These are phyloP conservation scores for Phytophthora ramorum DNA, from an alignment of 352 stramenopile species.

Conservation along the genomic window DNA sequence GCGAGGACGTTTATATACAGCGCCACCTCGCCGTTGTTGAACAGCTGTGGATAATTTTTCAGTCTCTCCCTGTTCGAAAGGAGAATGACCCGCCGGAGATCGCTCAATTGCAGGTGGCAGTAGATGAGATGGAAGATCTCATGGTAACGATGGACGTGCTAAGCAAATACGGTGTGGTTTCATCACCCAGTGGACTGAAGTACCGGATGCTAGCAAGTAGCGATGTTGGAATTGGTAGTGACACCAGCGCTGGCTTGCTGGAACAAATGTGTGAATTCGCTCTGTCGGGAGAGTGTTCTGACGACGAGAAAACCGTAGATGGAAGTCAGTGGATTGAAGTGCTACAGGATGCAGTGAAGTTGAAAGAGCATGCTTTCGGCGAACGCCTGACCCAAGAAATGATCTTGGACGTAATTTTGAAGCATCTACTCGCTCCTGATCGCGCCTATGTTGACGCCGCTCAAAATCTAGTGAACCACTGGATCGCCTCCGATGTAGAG, in stretches of 20 bases:
- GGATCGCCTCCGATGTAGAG: constrained; percentile 52
- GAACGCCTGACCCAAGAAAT: constrained; percentile 60
- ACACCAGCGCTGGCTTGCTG: constrained; percentile 36
- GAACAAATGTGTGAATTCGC: constrained; percentile 61
- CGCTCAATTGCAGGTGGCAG: constrained; percentile 66
- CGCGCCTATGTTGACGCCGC: constrained; percentile 33
- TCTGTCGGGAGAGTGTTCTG: constrained; percentile 26
- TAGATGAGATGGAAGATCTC: constrained; percentile 79
- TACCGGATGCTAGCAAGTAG: constrained; percentile 52
- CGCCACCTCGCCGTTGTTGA: constrained; percentile 50
- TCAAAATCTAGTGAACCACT: constrained; percentile 60
- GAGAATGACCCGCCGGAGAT: constrained; percentile 59
- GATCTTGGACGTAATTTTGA: constrained; percentile 63
- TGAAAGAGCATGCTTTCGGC: constrained; percentile 79
- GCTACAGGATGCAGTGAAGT: constrained; percentile 65
- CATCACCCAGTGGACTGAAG: constrained; percentile 39
- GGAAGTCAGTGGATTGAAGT: constrained; percentile 58
- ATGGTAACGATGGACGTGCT: constrained; percentile 77
- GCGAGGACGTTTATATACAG: constrained; percentile 31
- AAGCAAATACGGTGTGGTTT: constrained; percentile 51
- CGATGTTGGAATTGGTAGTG: constrained; percentile 3
- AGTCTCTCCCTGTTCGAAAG: constrained; percentile 76
- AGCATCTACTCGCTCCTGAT: constrained; percentile 49
- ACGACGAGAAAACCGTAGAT: constrained; percentile 13
- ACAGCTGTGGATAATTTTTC: constrained; percentile 74